Evolutionary conservation across 768 basidiomycete species (phyloP).

Genomic region (Amanita thiersii): DNA sequence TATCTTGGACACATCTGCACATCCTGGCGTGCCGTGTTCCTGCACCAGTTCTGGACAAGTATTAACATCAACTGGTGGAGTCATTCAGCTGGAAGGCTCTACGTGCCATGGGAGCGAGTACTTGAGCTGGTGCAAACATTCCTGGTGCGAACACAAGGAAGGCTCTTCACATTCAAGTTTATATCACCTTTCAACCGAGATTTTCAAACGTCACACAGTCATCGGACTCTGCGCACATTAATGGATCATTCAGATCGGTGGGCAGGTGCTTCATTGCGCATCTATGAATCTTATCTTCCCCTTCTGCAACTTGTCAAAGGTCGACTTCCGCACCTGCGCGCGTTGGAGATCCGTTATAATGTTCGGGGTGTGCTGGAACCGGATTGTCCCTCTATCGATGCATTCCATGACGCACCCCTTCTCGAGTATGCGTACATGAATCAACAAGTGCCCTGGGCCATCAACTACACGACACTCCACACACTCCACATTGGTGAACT

Average conservation of each 20-base stretch:
- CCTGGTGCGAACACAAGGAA: neutral
- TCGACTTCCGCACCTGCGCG: neutral
- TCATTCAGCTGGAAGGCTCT: too few species aligned
- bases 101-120: neutral
- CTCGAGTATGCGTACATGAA: too few species aligned
- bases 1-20: conserved; percentile 6
- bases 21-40: conserved; percentile 2
- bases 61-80: neutral
- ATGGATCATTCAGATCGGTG: neutral
- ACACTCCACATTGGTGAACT: too few species aligned
- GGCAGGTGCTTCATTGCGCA: neutral
- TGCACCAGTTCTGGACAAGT: neutral
- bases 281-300: neutral
- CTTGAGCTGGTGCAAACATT: neutral
- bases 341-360: neutral
- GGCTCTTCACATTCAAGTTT: conserved; percentile 2
- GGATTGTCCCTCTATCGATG: too few species aligned
- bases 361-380: too few species aligned
- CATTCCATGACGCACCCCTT: too few species aligned
- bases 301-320: neutral
- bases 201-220: too few species aligned
- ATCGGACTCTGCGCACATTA: too few species aligned
- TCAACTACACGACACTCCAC: too few species aligned
- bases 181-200: neutral
- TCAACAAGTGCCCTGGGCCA: too few species aligned